Evolutionary conservation across 2,329 filamentous ascomycete genomes (phyloP).

Genomic region (Aspergillus neotritici): DNA sequence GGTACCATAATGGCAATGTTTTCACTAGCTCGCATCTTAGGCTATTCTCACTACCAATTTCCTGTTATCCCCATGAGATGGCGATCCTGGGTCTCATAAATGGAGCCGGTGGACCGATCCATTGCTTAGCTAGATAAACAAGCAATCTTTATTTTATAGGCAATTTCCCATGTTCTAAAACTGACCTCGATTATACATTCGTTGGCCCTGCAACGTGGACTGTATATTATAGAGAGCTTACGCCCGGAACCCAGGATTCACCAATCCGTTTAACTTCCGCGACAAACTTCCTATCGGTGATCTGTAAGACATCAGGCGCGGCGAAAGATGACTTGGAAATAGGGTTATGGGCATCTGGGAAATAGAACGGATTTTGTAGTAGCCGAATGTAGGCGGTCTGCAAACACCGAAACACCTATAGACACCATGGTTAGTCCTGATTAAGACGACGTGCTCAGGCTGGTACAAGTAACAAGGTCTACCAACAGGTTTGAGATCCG

Average conservation of each 20-base stretch:
- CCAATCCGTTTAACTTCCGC: constrained; percentile 82
- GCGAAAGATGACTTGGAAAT: constrained; percentile 42
- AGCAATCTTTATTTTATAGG: too few species aligned
- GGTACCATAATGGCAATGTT: too few species aligned
- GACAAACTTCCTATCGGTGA: constrained; percentile 74
- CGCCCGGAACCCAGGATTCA: constrained; percentile 75
- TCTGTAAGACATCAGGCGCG: constrained; percentile 54
- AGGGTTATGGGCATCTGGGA: constrained; percentile 74
- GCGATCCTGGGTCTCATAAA: constrained; percentile 62
- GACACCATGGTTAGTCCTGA: background rate
- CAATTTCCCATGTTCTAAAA: too few species aligned
- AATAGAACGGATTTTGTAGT: constrained; percentile 91
- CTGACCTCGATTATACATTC: too few species aligned
- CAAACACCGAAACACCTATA: constrained; percentile 76
- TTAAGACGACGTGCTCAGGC: background rate
- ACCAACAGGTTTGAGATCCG: constrained; percentile 76
- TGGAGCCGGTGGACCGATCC: background rate
- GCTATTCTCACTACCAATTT: constrained; percentile 42
- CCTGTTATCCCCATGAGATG: constrained; percentile 56
- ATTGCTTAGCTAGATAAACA: too few species aligned
- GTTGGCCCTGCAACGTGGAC: background rate
- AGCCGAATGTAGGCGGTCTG: constrained; percentile 87
- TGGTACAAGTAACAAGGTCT: background rate
- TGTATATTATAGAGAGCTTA: constrained; percentile 9
- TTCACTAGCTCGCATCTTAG: too few species aligned